phyloP scores from a whole-genome alignment of 2,329 filamentous ascomycete species.

The Lecanicillium sp. region DNA sequence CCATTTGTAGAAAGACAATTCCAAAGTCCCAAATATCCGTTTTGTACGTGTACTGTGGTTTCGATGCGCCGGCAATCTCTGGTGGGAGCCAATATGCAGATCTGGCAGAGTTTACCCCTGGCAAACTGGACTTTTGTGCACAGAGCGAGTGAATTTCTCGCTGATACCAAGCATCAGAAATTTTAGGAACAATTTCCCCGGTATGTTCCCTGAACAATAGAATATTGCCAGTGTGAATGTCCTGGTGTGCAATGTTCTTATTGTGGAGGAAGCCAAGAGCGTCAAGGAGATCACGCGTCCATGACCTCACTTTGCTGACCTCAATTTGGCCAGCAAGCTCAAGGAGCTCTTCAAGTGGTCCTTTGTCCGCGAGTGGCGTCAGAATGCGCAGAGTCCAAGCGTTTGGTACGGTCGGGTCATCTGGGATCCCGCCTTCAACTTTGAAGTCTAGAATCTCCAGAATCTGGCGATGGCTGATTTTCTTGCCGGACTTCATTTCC shows the following conservation, averaged over 20 bases:
- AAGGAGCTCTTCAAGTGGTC: conserved; percentile 73
- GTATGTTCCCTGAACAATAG: conserved; percentile 63
- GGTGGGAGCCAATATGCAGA: conserved; percentile 80
- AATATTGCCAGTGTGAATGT: conserved; percentile 73
- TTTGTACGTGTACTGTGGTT: conserved; percentile 61
- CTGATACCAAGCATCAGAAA: conserved; percentile 68
- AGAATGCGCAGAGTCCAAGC: conserved; percentile 70
- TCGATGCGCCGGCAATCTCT: conserved; percentile 59
- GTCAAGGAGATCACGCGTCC: conserved; percentile 88
- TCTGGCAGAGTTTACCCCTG: conserved; percentile 53
- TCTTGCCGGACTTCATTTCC: conserved; percentile 64
- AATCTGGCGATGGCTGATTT: conserved; percentile 67
- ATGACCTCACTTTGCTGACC: conserved; percentile 70
- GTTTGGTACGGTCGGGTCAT: conserved; percentile 27
- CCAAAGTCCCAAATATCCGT: conserved; percentile 95
- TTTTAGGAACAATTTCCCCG: conserved; percentile 63
- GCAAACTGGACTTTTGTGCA: conserved; percentile 41
- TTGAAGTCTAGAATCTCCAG: conserved; percentile 78
- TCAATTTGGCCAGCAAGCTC: conserved; percentile 70
- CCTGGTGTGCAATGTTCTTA: conserved; percentile 74
- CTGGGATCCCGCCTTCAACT: conserved; percentile 49
- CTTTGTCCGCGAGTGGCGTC: conserved; percentile 71
- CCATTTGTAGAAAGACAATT: conserved; percentile 86
- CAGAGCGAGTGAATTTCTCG: conserved; percentile 56
- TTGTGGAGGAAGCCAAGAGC: conserved; percentile 82